phyloP scores from a whole-genome alignment of 768 basidiomycete species.

The Amanita rubescens region DNA sequence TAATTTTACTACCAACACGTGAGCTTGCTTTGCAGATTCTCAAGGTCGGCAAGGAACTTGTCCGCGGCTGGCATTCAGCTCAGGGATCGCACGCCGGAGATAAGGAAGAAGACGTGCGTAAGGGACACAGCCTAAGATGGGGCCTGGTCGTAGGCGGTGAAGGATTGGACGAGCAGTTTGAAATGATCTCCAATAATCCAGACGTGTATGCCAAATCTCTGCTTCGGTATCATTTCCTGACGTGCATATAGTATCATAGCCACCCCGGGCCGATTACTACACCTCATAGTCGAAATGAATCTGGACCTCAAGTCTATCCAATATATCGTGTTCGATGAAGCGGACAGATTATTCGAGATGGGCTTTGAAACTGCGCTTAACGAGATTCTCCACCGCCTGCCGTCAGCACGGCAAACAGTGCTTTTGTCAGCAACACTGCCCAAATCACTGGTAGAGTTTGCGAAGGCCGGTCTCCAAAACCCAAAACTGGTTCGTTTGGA shows the following conservation, averaged over 20 bases:
- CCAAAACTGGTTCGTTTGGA: constrained; percentile 96
- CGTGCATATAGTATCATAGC: constrained; percentile 73
- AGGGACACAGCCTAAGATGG: constrained; percentile 72
- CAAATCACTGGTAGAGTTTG: constrained; percentile 93
- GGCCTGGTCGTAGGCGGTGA: constrained; percentile 95
- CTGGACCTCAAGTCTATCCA: constrained; percentile 81
- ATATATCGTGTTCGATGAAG: constrained; percentile 95
- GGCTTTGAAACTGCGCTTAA: constrained; percentile 90
- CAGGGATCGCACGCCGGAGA: constrained; percentile 72
- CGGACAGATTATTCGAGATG: constrained; percentile 97
- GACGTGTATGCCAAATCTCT: constrained; percentile 67
- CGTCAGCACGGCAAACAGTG: constrained; percentile 80
- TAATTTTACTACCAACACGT: constrained; percentile 87
- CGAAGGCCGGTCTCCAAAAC: constrained; percentile 91
- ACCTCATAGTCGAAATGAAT: constrained; percentile 95
- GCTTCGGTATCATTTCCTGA: constrained; percentile 10
- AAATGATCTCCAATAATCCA: constrained; percentile 89
- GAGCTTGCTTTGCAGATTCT: constrained; percentile 92
- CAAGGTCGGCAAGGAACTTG: constrained; percentile 92
- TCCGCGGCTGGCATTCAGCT: constrained; percentile 65
- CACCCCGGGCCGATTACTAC: constrained; percentile 95
- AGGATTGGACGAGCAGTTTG: constrained; percentile 91
- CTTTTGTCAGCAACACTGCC: constrained; percentile 97
- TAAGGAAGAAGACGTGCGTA: constrained; percentile 47
- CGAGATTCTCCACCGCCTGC: constrained; percentile 88